phyloP scores from a whole-genome alignment of 306 rosid species.

The Cucurbita pepo region DNA sequence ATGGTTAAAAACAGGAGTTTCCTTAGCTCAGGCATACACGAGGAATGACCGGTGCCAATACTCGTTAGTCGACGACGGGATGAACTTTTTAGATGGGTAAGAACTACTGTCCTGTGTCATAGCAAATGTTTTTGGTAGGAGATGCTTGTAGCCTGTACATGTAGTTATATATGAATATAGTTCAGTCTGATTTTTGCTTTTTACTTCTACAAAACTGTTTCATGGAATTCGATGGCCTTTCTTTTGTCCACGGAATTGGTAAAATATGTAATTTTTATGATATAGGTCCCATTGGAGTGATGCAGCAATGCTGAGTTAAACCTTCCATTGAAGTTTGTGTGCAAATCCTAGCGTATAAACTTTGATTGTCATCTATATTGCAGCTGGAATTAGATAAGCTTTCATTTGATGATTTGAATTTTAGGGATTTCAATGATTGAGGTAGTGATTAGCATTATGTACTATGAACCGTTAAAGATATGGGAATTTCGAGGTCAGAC shows the following conservation, averaged over 20 bases:
- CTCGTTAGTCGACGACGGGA: background rate
- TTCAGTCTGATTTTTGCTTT: slow-evolving; percentile 4
- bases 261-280: background rate
- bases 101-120: slow-evolving; percentile 4
- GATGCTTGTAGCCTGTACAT: slow-evolving; percentile 25
- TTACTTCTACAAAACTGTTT: slow-evolving; percentile 6
- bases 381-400: slow-evolving; percentile 53
- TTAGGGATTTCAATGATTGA: background rate
- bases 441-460: background rate
- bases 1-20: background rate
- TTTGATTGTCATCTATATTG: slow-evolving; percentile 7
- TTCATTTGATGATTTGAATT: slow-evolving; percentile 30
- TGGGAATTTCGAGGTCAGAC: too few relatives aligned
- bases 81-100: background rate
- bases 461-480: too few relatives aligned
- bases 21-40: background rate
- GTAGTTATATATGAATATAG: slow-evolving; percentile 24
- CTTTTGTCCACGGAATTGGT: background rate
- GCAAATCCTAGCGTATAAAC: background rate
- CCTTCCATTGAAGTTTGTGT: background rate
- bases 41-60: background rate
- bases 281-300: background rate
- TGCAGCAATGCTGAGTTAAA: slow-evolving; percentile 38
- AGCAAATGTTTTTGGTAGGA: slow-evolving; percentile 8
- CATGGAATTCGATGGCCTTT: background rate